Conservation (phyloP, 768 basidiomycete species). For the Termitomyces sp. region DNA sequence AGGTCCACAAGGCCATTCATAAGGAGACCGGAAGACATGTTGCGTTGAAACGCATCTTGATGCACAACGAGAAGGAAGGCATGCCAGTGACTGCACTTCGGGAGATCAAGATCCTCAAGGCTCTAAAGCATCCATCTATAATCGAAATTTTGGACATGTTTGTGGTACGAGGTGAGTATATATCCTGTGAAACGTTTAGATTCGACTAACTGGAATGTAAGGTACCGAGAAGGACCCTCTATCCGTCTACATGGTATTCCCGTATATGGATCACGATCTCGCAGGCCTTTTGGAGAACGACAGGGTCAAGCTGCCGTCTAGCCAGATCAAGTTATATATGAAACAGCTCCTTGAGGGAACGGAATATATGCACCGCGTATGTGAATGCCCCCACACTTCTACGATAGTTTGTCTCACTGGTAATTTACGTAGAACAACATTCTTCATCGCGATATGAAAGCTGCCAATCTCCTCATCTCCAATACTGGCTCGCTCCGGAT, state of each 20-base stretch:
- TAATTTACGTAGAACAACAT: constrained; percentile 72
- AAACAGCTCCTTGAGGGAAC: constrained; percentile 95
- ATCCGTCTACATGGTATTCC: constrained; percentile 97
- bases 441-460: constrained; percentile 98
- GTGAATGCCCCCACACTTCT: constrained; percentile 16
- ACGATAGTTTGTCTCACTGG: constrained; percentile 3
- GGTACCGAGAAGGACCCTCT: constrained; percentile 67
- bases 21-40: constrained; percentile 55
- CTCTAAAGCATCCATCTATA: constrained; percentile 78
- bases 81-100: constrained; percentile 95
- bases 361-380: constrained; percentile 90
- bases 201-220: constrained; percentile 16
- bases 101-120: constrained; percentile 95
- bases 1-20: constrained; percentile 86
- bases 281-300: constrained; percentile 92
- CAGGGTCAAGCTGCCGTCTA: constrained; percentile 73
- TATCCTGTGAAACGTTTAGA: neutral
- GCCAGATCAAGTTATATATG: constrained; percentile 94
- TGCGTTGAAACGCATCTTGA: constrained; percentile 90
- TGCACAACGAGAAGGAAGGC: constrained; percentile 96
- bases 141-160: constrained; percentile 93
- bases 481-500: constrained; percentile 79
- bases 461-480: constrained; percentile 92
- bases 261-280: constrained; percentile 99
- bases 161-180: constrained; percentile 63